These are phyloP conservation scores for Aquanectria penicillioides DNA, from an alignment of 2,329 filamentous ascomycete species.

Conservation along the genomic window DNA sequence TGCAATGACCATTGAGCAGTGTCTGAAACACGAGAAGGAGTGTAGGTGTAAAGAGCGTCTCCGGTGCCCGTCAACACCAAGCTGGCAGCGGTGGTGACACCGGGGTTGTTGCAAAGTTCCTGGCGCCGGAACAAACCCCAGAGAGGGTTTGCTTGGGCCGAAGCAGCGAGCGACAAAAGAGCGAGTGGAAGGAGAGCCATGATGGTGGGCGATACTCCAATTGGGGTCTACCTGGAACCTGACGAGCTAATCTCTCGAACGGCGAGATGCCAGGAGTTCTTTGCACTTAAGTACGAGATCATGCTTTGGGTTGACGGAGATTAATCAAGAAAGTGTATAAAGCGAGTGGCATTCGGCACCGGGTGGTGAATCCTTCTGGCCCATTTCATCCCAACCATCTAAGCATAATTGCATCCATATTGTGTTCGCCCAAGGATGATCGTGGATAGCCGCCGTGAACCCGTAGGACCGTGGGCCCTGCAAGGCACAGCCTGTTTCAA, in stretches of 20 bases:
- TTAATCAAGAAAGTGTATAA: no score
- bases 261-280: neutral
- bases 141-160: constrained; percentile 13
- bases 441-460: neutral
- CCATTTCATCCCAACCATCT: neutral
- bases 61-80: constrained; percentile 17
- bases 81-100: constrained; percentile 3
- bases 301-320: no score
- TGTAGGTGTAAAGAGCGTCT: constrained; percentile 17
- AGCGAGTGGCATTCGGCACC: no score
- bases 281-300: neutral
- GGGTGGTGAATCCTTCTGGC: neutral
- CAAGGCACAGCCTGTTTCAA: neutral
- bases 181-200: constrained; percentile 15
- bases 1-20: constrained; percentile 12
- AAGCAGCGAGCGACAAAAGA: constrained; percentile 9
- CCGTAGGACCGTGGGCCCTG: neutral
- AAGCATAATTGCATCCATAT: neutral
- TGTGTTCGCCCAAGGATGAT: no score
- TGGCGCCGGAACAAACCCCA: constrained; percentile 5
- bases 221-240: neutral
- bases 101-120: constrained; percentile 14
- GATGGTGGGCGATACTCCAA: neutral
- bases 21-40: constrained; percentile 17
- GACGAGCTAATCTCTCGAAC: neutral